These are phyloP conservation scores for Pleurotus cornucopiae DNA, from an alignment of 768 basidiomycete species.

Conservation along the genomic window DNA sequence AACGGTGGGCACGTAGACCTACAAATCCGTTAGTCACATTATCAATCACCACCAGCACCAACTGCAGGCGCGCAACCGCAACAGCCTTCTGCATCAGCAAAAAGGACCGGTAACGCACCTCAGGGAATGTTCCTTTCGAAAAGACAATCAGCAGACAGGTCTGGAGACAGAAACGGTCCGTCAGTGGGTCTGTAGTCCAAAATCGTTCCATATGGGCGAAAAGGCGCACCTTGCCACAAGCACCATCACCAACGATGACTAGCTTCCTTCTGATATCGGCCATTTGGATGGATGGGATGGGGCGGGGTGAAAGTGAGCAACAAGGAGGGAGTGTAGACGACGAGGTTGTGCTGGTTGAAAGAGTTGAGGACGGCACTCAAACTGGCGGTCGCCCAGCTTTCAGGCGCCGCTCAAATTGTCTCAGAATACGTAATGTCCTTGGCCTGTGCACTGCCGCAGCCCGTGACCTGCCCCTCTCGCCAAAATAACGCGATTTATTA, in stretches of 20 bases:
- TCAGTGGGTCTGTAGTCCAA: constrained; percentile 3
- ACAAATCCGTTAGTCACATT: not conserved
- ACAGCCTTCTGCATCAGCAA: not conserved
- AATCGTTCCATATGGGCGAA: constrained; percentile 1
- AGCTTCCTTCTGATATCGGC: constrained; percentile 98
- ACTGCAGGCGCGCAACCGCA: not conserved
- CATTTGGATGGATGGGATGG: constrained; percentile 43
- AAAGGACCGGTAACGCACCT: constrained; percentile 45
- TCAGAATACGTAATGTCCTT: too few species aligned
- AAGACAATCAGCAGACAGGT: constrained; percentile 95
- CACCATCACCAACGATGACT: constrained; percentile 98
- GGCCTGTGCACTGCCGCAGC: too few species aligned
- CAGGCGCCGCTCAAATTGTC: too few species aligned
- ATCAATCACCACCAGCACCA: not conserved
- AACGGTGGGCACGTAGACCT: constrained; percentile 99
- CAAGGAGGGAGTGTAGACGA: not conserved
- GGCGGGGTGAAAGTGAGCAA: not conserved
- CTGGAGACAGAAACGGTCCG: constrained; percentile 32
- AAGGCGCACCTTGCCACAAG: constrained; percentile 79
- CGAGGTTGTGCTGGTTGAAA: constrained; percentile 9
- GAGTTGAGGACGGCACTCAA: constrained; percentile 3
- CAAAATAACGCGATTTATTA: too few species aligned
- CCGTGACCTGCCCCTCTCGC: too few species aligned
- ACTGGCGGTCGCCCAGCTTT: too few species aligned
- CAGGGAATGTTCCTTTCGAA: constrained; percentile 94